These are phyloP conservation scores for Phellinidium pouzarii DNA, from an alignment of 1,284 basidiomycete genomes.

Conservation along the genomic window DNA sequence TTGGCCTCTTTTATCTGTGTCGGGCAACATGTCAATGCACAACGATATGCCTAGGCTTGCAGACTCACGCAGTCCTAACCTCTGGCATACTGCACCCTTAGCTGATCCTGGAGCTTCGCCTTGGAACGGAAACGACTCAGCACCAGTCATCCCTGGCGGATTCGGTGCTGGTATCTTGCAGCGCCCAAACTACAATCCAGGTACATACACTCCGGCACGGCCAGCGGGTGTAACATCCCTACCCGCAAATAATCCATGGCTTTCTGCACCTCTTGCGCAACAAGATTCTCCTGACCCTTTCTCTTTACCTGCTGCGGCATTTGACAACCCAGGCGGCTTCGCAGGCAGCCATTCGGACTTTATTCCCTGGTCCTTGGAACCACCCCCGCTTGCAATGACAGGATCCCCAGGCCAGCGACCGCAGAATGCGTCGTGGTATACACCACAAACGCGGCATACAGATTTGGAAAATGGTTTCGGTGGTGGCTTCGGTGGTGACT, in stretches of 20 bases:
- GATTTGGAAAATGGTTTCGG: not conserved
- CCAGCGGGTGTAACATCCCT: not conserved
- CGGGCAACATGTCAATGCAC: conserved; percentile 8
- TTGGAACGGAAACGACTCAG: not conserved
- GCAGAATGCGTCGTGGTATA: conserved; percentile 2
- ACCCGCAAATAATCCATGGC: conserved; percentile 2
- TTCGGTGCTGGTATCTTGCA: conserved; percentile 12
- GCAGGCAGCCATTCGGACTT: not conserved
- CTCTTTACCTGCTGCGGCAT: conserved; percentile 1
- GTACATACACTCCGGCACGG: not conserved
- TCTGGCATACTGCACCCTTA: not conserved
- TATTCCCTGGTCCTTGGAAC: not conserved
- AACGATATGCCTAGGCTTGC: conserved; percentile 10
- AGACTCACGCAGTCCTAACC: not conserved
- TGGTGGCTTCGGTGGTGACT: not conserved
- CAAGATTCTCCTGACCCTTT: not conserved
- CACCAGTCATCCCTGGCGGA: conserved; percentile 6
- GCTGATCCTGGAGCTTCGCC: not conserved
- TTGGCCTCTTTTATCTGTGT: not conserved
- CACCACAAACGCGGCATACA: not conserved
- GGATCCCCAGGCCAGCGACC: not conserved
- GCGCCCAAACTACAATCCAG: not conserved
- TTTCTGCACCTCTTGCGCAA: not conserved
- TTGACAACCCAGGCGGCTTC: not conserved
- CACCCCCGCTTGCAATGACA: not conserved